Evolutionary conservation across 805 yeast species (phyloP).

Genomic region (Metschnikowia borealis): DNA sequence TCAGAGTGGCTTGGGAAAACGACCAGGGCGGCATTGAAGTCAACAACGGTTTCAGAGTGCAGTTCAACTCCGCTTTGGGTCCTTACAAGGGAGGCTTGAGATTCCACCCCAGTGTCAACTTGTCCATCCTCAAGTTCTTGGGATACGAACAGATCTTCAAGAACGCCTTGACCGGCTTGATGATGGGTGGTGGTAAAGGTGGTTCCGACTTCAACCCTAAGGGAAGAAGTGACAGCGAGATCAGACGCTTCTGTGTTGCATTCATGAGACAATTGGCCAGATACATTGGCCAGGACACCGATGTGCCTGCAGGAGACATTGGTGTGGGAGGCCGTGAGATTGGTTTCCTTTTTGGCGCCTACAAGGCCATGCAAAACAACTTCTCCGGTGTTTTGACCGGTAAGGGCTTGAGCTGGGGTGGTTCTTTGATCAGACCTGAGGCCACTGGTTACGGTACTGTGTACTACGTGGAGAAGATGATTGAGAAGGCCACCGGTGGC

Average conservation of each 20-base stretch:
- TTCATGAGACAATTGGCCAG: slow-evolving; percentile 95
- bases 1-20: slow-evolving; percentile 98
- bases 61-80: slow-evolving; percentile 96
- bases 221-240: slow-evolving; percentile 88
- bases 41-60: slow-evolving; percentile 97
- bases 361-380: slow-evolving; percentile 83
- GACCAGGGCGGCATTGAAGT: slow-evolving; percentile 89
- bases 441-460: slow-evolving; percentile 98
- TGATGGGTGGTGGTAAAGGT: slow-evolving; percentile 99
- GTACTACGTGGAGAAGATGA: slow-evolving; percentile 96
- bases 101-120: slow-evolving; percentile 95
- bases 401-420: slow-evolving; percentile 98
- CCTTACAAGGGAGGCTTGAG: slow-evolving; percentile 99
- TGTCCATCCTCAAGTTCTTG: slow-evolving; percentile 90
- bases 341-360: slow-evolving; percentile 95
- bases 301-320: slow-evolving; percentile 99
- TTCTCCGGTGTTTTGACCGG: slow-evolving; percentile 98
- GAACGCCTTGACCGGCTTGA: slow-evolving; percentile 94
- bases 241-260: slow-evolving; percentile 93
- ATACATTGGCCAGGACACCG: slow-evolving; percentile 95
- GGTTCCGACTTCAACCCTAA: slow-evolving; percentile 98
- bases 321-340: slow-evolving; percentile 97
- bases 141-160: slow-evolving; percentile 99
- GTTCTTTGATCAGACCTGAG: slow-evolving; percentile 97
- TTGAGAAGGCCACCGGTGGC: slow-evolving; percentile 86